These are phyloP conservation scores for Nothophaeocryptopus gaeumannii DNA, from an alignment of 2,329 filamentous ascomycete species.

Conservation along the genomic window DNA sequence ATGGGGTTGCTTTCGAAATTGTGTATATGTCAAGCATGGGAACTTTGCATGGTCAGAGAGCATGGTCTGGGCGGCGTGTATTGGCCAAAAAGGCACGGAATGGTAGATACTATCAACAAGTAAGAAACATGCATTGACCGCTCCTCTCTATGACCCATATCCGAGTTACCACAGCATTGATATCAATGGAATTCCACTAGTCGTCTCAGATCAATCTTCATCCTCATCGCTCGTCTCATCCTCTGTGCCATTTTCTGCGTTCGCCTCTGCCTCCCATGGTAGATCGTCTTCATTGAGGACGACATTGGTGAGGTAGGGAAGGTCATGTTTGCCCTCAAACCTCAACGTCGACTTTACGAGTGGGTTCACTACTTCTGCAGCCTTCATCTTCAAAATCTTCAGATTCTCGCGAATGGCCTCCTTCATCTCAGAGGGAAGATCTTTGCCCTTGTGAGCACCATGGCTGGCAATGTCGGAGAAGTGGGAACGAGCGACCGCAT, in stretches of 20 bases:
- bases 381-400: constrained; percentile 6
- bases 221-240: not conserved
- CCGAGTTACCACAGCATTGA: too few species aligned
- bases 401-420: not conserved
- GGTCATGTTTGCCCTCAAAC: not conserved
- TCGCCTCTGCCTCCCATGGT: not conserved
- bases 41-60: too few species aligned
- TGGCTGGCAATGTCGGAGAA: not conserved
- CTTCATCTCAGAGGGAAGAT: not conserved
- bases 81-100: too few species aligned
- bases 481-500: not conserved
- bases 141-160: too few species aligned
- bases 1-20: too few species aligned
- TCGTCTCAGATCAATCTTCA: too few species aligned
- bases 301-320: constrained; percentile 6
- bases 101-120: too few species aligned
- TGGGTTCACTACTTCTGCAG: not conserved
- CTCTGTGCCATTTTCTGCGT: not conserved
- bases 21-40: too few species aligned
- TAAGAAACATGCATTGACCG: too few species aligned
- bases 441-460: constrained; percentile 2
- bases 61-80: too few species aligned
- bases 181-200: too few species aligned
- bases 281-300: not conserved
- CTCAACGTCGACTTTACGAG: not conserved